Evolutionary conservation across 2,329 filamentous ascomycete species (phyloP), one percentile per base, ranked within the genome.

Genomic region (Aspergillus sp.): DNA sequence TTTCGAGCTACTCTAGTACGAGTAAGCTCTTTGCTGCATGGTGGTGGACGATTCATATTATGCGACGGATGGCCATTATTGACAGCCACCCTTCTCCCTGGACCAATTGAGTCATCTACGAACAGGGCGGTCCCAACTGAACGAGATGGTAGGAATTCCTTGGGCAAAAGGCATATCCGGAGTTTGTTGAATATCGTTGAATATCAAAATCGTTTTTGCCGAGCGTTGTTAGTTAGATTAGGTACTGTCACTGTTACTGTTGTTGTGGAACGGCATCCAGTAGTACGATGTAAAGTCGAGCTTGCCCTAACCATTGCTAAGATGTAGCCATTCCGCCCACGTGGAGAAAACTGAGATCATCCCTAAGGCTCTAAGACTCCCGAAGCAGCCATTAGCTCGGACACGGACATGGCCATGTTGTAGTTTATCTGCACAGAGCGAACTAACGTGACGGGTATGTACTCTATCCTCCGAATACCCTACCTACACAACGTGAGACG

Each of bases 291-390:
- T 22, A 22, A 30, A 30, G 6, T 30, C 26, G 26, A 30, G 26
- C 9, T 9, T 30, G 26, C 7, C 26, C 26, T 30, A 30, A 30
- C 8, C 26, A 30, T 8, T 11, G 26, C 26, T 30, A 30, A 30
- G 26, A 30, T 30, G 24, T 26, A 17, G 35, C 36, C 33, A 30
- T 48, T 47, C 40, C 14, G 47, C 49, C 56, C 58, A 60, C 58
- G 58, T 60, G 58, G 58, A 53, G 55, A 45, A 50, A 42, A 44
- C 32, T 53, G 36, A 47, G 50, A 57, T 55, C 52, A 55, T 38
- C 35, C 35, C 16, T 42, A n/a, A 42, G 16, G 19, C 40, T 42
- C 19, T 42, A 42, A 42, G 40, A 17, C 40, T 48, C 32, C 40
- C 46, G 24, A 40, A 40, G 49, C 51, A 52, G 47, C 54, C 55